Percentiles rank a stretch among this genome's conserved stretches.
phyloP scores from a whole-genome alignment of 345 rosid genomes.

The Euphorbia peplus region DNA sequence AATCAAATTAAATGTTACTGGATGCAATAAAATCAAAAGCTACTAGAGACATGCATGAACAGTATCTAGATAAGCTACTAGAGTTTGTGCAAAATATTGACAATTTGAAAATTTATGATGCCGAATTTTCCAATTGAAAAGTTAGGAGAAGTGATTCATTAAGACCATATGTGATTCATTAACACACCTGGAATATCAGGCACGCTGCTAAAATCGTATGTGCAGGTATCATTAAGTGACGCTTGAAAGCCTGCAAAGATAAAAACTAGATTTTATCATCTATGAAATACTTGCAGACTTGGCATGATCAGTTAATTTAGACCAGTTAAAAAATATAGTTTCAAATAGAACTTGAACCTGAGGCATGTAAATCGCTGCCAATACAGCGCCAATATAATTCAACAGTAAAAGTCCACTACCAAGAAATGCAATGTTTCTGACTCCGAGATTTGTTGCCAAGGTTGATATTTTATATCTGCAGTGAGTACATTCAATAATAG shows the following conservation, averaged over 20 bases:
- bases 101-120: background rate
- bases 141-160: background rate
- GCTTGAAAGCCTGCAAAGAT: conserved; percentile 66
- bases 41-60: background rate
- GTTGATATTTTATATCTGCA: conserved; percentile 89
- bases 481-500: background rate
- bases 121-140: background rate
- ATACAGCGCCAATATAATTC: conserved; percentile 69
- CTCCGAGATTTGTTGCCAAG: conserved; percentile 88
- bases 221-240: conserved; percentile 69
- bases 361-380: conserved; percentile 82
- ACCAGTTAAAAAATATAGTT: conserved; percentile 14
- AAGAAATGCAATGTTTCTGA: conserved; percentile 86
- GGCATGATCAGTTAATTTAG: background rate
- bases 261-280: conserved; percentile 15
- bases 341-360: conserved; percentile 47
- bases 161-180: background rate
- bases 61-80: background rate
- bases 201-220: conserved; percentile 63
- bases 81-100: background rate
- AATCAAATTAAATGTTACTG: background rate
- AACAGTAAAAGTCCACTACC: conserved; percentile 82
- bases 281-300: background rate
- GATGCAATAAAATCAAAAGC: background rate
- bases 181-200: conserved; percentile 79